Evolutionary conservation across 1,284 basidiomycete species (phyloP).

Genomic region (Tilletia setariae): DNA sequence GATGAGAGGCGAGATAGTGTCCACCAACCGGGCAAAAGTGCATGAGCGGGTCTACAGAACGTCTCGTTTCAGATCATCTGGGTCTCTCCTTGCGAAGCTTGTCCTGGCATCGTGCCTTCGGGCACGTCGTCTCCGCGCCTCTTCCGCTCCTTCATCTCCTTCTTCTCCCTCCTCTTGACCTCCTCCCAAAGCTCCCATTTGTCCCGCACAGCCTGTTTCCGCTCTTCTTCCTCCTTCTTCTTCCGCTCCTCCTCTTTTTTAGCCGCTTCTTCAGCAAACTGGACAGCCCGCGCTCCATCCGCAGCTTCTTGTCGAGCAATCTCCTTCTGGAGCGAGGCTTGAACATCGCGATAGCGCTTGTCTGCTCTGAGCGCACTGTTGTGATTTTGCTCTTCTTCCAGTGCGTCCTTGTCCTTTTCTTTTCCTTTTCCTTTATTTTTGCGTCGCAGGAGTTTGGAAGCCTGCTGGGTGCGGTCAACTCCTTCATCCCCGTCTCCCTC

Average conservation of each 20-base stretch:
- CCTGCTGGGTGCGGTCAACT: background rate
- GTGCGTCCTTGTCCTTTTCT: background rate
- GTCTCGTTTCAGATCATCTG: no score
- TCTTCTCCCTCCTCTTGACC: constrained; percentile 15
- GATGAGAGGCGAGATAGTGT: no score
- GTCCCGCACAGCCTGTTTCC: background rate
- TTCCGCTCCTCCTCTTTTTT: background rate
- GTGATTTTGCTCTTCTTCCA: background rate
- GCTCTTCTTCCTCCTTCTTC: constrained; percentile 9
- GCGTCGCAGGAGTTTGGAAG: background rate
- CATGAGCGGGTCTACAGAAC: no score
- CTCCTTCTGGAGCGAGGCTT: background rate
- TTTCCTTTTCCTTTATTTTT: background rate
- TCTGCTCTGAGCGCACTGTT: background rate
- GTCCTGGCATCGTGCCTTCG: background rate
- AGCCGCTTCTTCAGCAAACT: background rate
- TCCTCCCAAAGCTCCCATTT: constrained; percentile 16
- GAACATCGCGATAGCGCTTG: constrained; percentile 9
- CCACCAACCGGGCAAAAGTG: no score
- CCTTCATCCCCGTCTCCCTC: background rate
- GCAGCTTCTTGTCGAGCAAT: background rate
- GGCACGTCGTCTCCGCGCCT: constrained; percentile 11
- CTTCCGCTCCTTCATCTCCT: constrained; percentile 14
- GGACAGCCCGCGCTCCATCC: background rate
- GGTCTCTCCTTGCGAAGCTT: no score